These are phyloP conservation scores for Plasmodium adleri DNA, from an alignment of 169 alveolate species.

Conservation along the genomic window DNA sequence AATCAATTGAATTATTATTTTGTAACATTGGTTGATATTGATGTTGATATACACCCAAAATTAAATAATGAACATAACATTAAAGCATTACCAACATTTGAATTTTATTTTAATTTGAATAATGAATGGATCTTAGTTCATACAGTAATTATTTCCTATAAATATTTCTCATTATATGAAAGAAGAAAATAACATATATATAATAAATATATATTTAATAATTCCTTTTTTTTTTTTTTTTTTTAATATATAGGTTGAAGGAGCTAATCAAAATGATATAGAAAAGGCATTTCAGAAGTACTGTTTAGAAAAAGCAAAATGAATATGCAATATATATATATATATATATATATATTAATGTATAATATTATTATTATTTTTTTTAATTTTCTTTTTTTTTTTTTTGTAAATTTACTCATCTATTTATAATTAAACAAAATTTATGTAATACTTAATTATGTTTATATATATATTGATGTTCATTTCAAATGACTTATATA, in stretches of 20 bases:
- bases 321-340: not conserved
- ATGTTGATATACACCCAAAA: constrained; percentile 46
- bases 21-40: constrained; percentile 52
- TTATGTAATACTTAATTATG: too few species aligned
- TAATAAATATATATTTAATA: not conserved
- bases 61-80: constrained; percentile 27
- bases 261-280: constrained; percentile 31
- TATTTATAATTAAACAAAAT: too few species aligned
- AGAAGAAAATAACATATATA: not conserved
- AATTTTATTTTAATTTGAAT: constrained; percentile 45
- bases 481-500: too few species aligned
- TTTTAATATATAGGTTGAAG: constrained; percentile 18
- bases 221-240: constrained; percentile 23
- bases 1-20: constrained; percentile 12
- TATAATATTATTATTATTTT: not conserved
- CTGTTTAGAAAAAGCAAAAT: not conserved
- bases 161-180: not conserved
- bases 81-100: constrained; percentile 54
- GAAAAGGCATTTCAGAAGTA: constrained; percentile 21
- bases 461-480: too few species aligned
- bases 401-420: not conserved
- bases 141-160: constrained; percentile 14
- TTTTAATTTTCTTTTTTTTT: not conserved
- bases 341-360: not conserved
- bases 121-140: constrained; percentile 47